These are phyloP conservation scores for Cercospora sp. DNA, from an alignment of 2,329 filamentous ascomycete genomes.

Conservation along the genomic window DNA sequence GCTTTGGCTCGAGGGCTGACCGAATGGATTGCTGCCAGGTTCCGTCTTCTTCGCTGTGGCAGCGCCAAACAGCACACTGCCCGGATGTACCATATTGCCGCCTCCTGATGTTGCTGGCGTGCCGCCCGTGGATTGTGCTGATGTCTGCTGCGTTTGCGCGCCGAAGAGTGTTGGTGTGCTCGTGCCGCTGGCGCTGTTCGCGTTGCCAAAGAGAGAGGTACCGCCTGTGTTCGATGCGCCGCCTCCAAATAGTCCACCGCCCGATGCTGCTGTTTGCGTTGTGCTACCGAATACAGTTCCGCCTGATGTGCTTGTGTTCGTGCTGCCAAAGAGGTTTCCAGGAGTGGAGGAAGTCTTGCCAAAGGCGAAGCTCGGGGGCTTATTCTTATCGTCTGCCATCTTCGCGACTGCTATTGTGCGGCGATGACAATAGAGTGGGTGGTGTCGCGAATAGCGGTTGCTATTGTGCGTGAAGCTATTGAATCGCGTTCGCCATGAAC, in stretches of 20 bases:
- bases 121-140: constrained; percentile 15
- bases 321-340: constrained; percentile 15
- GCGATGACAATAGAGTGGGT: constrained; percentile 6
- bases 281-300: constrained; percentile 2
- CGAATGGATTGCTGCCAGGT: constrained; percentile 13
- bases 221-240: constrained; percentile 10
- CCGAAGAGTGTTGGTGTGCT: constrained; percentile 19
- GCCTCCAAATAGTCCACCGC: constrained; percentile 15
- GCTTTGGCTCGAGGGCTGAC: constrained; percentile 11
- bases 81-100: constrained; percentile 8
- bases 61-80: constrained; percentile 18
- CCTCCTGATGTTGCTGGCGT: constrained; percentile 8
- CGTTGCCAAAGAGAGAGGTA: constrained; percentile 9
- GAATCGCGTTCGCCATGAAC: no score
- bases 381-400: constrained; percentile 28
- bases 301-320: constrained; percentile 13
- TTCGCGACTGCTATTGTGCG: constrained; percentile 13
- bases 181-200: constrained; percentile 7
- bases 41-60: constrained; percentile 18
- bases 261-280: constrained; percentile 12
- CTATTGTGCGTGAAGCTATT: constrained; percentile 10
- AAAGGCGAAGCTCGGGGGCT: constrained; percentile 23
- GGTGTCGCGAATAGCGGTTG: constrained; percentile 6
- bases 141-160: constrained; percentile 12
- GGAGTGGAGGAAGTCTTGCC: constrained; percentile 9